Base-by-base conservation (phyloP, 495 filamentous ascomycete species). In the Astrothelium subdiscretum region DNA sequence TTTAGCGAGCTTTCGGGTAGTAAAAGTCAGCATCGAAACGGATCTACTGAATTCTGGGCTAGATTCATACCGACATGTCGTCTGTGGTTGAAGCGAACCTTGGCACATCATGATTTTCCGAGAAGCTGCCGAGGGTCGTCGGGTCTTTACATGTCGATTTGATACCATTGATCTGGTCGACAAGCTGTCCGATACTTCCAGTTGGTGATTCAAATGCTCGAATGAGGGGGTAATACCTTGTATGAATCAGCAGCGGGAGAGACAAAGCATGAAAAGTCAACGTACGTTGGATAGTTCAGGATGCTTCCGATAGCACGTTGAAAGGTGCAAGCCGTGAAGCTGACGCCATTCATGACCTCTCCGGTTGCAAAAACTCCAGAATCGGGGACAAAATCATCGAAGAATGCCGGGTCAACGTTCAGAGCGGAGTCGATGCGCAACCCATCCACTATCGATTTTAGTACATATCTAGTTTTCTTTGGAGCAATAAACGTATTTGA, bases 381-480 rank as follows among this genome's bases (percentile, higher is more conserved):
- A 32, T 86, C 83, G 20, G 73, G 66, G 27, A 78, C 77, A 69
- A 87, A 91, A 5, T 70, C 77, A 0, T 81, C 69, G 78, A 82
- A 91, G 74, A 90, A 92, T 35, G 79, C 78, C 57, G 83, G 82
- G 64, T 86, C 80, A 44, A 90, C 85, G 63, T 94, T 83, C 64
- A 84, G 84, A n/a, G 83, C 87, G 2, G 86, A 88, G 68, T 92
- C 90, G 38, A 92, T 77, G 26, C 90, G 85, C 43, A 95, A 78
- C 2, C 69, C 89, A 65, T 92, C 89, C 61, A 92, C 65, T 70
- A n/a, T n/a, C n/a, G n/a, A n/a, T n/a, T n/a, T n/a, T n/a, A n/a
- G n/a, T n/a, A n/a, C n/a, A n/a, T n/a, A n/a, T n/a, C n/a, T n/a
- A n/a, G n/a, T n/a, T n/a, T n/a, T n/a, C n/a, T n/a, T n/a, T n/a